Base-by-base conservation (phyloP, 768 basidiomycete species). In the Trametes elegans region DNA sequence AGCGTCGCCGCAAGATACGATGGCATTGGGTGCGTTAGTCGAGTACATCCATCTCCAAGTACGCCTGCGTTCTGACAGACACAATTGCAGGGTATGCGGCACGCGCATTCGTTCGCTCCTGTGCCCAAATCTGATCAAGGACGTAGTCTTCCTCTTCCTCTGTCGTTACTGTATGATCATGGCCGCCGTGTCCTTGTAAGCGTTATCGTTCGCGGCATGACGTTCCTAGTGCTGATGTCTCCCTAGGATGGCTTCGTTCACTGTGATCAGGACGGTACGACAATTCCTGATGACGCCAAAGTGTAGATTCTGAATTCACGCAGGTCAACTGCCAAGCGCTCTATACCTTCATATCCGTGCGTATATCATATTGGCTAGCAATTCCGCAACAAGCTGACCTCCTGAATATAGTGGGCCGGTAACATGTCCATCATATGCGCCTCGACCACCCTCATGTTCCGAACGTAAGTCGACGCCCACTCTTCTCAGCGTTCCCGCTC, bases 21-120 rank as follows among this genome's bases (percentile, higher is more conserved):
- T 87, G 85, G 85, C 86, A 87, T 58, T 70, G 88, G 69, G 87
- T 88, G 66, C 55, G 83, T 77, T n/a, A n/a, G n/a, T n/a, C n/a
- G n/a, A n/a, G n/a, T n/a, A n/a, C n/a, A n/a, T n/a, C n/a, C n/a
- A n/a, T n/a, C n/a, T n/a, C n/a, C n/a, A n/a, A n/a, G n/a, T n/a
- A n/a, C n/a, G n/a, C n/a, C n/a, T n/a, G n/a, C n/a, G n/a, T n/a
- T n/a, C n/a, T n/a, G n/a, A n/a, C n/a, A n/a, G n/a, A n/a, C n/a
- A n/a, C n/a, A n/a, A n/a, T n/a, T n/a, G n/a, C 36, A 57, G 49
- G 35, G 58, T 60, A 23, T 10, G 40, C 39, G 31, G 18, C 35
- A 7, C 21, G 45, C 35, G n/a, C 16, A 10, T n/a, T n/a, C n/a
- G n/a, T n/a, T n/a, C n/a, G n/a, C n/a, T n/a, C n/a, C n/a, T n/a